Percentiles rank a stretch among this genome's conserved stretches.
Conservation (phyloP, 148 eudicot genomes). For the Rheum nobile region DNA sequence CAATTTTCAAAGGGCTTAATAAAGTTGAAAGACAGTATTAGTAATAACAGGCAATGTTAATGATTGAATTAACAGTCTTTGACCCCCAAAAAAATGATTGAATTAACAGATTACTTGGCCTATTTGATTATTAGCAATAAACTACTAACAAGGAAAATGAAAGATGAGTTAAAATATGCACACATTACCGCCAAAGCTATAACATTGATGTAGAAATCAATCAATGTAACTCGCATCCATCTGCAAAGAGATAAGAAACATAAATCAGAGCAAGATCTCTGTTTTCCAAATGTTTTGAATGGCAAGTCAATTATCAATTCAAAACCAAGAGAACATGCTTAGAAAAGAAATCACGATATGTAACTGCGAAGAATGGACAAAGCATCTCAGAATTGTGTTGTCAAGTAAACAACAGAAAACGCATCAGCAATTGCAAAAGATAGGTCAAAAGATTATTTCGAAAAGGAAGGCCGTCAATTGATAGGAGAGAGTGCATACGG, state of each 20-base stretch:
- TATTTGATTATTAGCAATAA: not conserved
- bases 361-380: not conserved
- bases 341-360: not conserved
- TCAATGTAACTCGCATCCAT: constrained; percentile 63
- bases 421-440: not conserved
- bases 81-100: no score
- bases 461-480: not conserved
- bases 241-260: constrained; percentile 24
- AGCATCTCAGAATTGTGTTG: not conserved
- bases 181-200: constrained; percentile 52
- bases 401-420: not conserved
- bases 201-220: constrained; percentile 66
- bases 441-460: not conserved
- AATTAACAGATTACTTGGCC: not conserved
- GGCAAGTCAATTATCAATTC: not conserved
- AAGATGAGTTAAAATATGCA: not conserved
- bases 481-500: constrained; percentile 36
- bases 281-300: not conserved
- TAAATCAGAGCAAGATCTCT: not conserved
- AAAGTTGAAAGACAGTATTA: not conserved
- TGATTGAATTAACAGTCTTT: not conserved
- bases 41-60: not conserved
- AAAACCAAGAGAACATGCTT: not conserved
- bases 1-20: not conserved
- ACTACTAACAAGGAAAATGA: no score